phyloP scores from a whole-genome alignment of 169 alveolate genomes.

The Plasmodium malariae region DNA sequence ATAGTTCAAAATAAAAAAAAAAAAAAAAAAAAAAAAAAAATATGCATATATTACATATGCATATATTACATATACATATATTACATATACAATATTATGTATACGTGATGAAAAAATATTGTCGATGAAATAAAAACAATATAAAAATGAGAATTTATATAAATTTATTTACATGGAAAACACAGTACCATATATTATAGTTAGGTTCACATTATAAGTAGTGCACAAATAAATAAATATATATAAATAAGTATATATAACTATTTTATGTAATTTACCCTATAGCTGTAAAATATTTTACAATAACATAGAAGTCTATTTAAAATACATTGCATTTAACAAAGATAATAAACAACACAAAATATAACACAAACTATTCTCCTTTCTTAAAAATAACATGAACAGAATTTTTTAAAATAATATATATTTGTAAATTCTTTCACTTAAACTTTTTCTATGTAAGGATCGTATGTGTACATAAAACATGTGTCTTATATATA shows the following conservation, averaged over 20 bases:
- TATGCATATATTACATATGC: background rate
- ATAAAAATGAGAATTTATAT: background rate
- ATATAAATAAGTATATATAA: no score
- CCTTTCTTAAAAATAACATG: background rate
- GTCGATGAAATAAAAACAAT: no score
- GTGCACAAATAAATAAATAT: no score
- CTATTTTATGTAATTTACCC: background rate
- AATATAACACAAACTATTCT: background rate
- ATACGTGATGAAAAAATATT: no score
- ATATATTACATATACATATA: no score
- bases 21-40: background rate
- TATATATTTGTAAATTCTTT: background rate
- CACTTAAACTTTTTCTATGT: background rate
- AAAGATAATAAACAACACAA: background rate
- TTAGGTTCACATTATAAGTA: background rate
- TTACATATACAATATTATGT: no score
- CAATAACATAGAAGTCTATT: background rate
- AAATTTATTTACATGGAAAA: no score
- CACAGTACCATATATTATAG: background rate
- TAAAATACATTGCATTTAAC: constrained; percentile 3
- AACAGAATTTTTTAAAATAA: background rate
- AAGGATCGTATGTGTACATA: background rate
- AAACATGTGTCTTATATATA: background rate
- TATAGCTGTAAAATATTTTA: background rate
- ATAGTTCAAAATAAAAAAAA: constrained; percentile 29